These are phyloP conservation scores for Solanum chacoense DNA, from an alignment of 305 asterid species.

Conservation along the genomic window DNA sequence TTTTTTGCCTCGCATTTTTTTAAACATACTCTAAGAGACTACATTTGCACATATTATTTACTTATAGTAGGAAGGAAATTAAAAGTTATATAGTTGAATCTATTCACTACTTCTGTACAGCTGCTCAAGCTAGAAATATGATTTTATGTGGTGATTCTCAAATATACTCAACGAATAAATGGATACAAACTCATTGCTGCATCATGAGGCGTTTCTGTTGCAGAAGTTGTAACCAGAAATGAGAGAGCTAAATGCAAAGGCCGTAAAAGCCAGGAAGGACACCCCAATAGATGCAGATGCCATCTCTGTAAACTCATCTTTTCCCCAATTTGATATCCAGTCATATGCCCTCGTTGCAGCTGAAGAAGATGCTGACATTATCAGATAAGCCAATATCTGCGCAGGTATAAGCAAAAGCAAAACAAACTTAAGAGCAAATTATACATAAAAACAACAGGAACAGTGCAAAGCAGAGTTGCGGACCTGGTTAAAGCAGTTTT, in stretches of 20 bases:
- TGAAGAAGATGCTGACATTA: constrained; percentile 38
- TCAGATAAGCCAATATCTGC: constrained; percentile 36
- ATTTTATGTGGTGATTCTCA: neutral
- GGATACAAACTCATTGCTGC: neutral
- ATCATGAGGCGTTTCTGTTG: constrained; percentile 13
- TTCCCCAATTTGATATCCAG: constrained; percentile 38
- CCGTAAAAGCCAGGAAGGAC: constrained; percentile 31
- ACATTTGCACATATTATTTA: neutral
- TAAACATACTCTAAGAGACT: neutral
- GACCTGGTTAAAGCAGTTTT: neutral
- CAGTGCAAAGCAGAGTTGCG: neutral
- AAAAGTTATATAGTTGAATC: neutral
- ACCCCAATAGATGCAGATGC: constrained; percentile 29
- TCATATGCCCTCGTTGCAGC: constrained; percentile 35
- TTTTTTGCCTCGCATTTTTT: too few species aligned
- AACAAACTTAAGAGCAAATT: neutral
- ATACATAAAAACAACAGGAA: neutral
- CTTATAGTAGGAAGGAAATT: neutral
- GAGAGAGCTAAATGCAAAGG: constrained; percentile 35
- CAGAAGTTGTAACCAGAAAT: constrained; percentile 33
- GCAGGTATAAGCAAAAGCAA: neutral
- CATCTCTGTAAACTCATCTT: constrained; percentile 34
- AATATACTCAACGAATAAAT: constrained; percentile 4
- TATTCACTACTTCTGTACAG: neutral
- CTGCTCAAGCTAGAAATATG: neutral